Evolutionary conservation across 257 asterid species (phyloP), one percentile per base, ranked within the genome.

Genomic region (Echites panduratus): DNA sequence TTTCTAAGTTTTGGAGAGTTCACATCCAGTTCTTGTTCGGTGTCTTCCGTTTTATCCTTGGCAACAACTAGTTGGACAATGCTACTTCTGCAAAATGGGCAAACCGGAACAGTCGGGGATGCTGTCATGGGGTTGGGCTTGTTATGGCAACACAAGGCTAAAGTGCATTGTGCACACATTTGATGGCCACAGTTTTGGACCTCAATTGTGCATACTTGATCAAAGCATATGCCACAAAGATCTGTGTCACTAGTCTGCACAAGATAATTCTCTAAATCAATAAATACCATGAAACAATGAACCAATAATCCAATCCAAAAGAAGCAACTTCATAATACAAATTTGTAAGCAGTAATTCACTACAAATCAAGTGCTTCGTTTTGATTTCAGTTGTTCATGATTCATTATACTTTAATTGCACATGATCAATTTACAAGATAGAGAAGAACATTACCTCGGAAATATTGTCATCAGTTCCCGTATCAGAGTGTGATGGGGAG

Each of bases 81-180:
- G 86, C 79, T 87, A 71, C 99, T 94, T 73, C 99, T 83, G 81
- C 99, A 94, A 70, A 94, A 94, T 3, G 99, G 99, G 85, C 98
- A 94, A 70, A 89, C 82, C 16, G 97, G 99, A 2, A 79, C 80
- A 0, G 84, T 57, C 6, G 82, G 83, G 79, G 76, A 75, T 40
- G 88, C 68, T 0, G 88, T 74, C 68, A 89, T 77, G 19, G 98
- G 93, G 78, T 88, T 90, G 20, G 99, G 97, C 82, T 94, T 94
- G 80, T 86, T 89, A 59, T 94, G 95, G 83, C 99, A 91, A 81
- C 99, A 94, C 75, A 94, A 78, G 41, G 97, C 89, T 12, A 94
- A 84, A 11, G 90, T 84, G 81, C 99, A 94, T n/a, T 89, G 97
- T 11, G 97, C 99, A 70, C 99, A 94, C 99, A 94, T 94, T 29